Evolutionary conservation across 345 rosid genomes (phyloP), one percentile per base, ranked within the genome.

Genomic region (Chamaenerion angustifolium): DNA sequence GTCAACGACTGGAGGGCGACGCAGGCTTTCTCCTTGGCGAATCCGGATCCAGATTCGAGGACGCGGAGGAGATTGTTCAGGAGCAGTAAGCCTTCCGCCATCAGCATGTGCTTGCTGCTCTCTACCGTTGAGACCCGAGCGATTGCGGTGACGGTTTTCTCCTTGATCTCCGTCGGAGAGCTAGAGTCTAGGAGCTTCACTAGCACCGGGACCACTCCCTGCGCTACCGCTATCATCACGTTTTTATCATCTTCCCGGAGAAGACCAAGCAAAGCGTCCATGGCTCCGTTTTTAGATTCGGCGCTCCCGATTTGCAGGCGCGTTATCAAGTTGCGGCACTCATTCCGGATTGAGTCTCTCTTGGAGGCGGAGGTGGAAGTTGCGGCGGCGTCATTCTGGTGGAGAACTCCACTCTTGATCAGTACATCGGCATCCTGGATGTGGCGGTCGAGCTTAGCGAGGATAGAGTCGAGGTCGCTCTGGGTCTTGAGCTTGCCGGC

Each of bases 401-500:
- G 84, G 10, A 77, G 73, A 14, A 81, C 68, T 1, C 89, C 95
- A 7, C 89, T 81, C 42, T 56, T 65, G 11, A 83, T 77, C 48
- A 90, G 25, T 65, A 90, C 71, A 54, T 76, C 87, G 16, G 73
- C 62, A 41, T 90, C 98, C 43, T 55, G 69, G 23, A 82, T 73
- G 57, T 80, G 83, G 17, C 83, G 76, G 46, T 82, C 90, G 49
- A 90, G 65, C 48, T 66, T 71, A 8, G 96, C 78, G 62, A 78
- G 56, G 54, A 81, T 59, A 11, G 95, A 78, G 56, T 90, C 96
- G 44, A 90, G 71, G 17, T 83, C 85, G 49, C 95, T 90, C 76
- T 90, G 98, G 21, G 98, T 83, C 58, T 63, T 71, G 60, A 90
- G 88, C 71, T 90, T 90, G 3, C 96, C 96, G 37, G 81, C 74